Base-by-base conservation (phyloP, 2,329 filamentous ascomycete species). In the Knufia fluminis region DNA sequence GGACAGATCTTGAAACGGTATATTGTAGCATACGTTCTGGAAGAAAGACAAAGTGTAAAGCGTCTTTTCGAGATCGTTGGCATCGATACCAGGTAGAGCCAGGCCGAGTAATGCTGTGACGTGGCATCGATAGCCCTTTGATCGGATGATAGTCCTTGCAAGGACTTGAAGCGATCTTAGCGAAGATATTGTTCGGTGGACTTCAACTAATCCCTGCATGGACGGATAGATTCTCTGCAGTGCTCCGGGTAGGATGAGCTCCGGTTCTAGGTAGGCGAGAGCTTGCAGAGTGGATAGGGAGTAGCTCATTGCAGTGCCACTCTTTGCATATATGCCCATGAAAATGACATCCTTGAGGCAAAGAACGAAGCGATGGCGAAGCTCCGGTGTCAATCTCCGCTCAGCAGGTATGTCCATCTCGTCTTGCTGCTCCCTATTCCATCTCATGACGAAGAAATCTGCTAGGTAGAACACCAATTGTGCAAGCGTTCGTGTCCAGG, bases 241-340 rank as follows among this genome's bases (percentile, higher is more conserved):
- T 22, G 92, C 91, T 36, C 94, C 92, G 0, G 92, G 92, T 1
- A 98, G 74, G 52, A 98, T 91, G 59, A 97, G 73, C 58, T 88
- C 83, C 0, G 92, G 94, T 64, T 98, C 91, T 40, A 98, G 74
- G 60, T 85, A 96, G 1, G 92, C 86, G 48, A 98, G 71, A 48
- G 86, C 86, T 65, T 97, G 91, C 44, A 98, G 74, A 1, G 91
- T 87, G 44, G 86, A 89, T 56, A 96, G 80, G 56, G 91, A 94
- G 71, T 90, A 94, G 66, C 85, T 90, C 63, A 95, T 89, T 2
- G 92, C 84, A 44, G 89, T 90, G 50, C 82, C 83, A 65, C 90
- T 95, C 75, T 98, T 98, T 48, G 90, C 86, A 66, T 96, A 98
- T 44, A 98, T 84, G 23, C 92, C 92, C 90, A 98, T 96, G 66